phyloP scores from a whole-genome alignment of 2,329 filamentous ascomycete genomes.

The Trichoderma oligosporum region DNA sequence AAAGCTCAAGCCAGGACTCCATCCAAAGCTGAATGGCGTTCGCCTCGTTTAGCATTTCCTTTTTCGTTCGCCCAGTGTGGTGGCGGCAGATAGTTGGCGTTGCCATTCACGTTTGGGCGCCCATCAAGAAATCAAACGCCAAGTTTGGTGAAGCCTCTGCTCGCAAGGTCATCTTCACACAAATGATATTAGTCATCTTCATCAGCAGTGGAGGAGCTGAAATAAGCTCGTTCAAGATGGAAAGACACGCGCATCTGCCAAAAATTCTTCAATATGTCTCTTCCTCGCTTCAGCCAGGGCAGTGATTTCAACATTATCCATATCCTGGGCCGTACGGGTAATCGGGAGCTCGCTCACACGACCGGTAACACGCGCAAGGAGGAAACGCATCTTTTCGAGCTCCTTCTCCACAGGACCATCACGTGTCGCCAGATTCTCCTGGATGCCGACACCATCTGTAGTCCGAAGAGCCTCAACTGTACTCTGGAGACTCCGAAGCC shows the following conservation, averaged over 20 bases:
- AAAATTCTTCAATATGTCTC: slow-evolving; percentile 41
- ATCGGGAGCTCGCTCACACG: slow-evolving; percentile 43
- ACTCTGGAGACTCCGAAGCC: slow-evolving; percentile 46
- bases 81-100: too few species aligned
- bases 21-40: neutral
- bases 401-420: slow-evolving; percentile 63
- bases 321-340: slow-evolving; percentile 16
- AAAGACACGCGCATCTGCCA: slow-evolving; percentile 31
- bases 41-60: neutral
- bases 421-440: slow-evolving; percentile 63
- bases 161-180: too few species aligned
- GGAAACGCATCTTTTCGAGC: slow-evolving; percentile 61
- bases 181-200: too few species aligned
- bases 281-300: slow-evolving; percentile 40
- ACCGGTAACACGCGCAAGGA: slow-evolving; percentile 57
- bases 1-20: too few species aligned
- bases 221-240: slow-evolving; percentile 21
- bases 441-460: slow-evolving; percentile 41
- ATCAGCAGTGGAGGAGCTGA: too few species aligned
- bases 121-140: too few species aligned
- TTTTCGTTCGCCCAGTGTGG: too few species aligned
- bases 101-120: too few species aligned
- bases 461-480: slow-evolving; percentile 45
- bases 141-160: neutral
- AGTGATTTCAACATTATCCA: slow-evolving; percentile 28